Conservation (phyloP, 768 basidiomycete genomes). For the Calocybe gangraenosa region DNA sequence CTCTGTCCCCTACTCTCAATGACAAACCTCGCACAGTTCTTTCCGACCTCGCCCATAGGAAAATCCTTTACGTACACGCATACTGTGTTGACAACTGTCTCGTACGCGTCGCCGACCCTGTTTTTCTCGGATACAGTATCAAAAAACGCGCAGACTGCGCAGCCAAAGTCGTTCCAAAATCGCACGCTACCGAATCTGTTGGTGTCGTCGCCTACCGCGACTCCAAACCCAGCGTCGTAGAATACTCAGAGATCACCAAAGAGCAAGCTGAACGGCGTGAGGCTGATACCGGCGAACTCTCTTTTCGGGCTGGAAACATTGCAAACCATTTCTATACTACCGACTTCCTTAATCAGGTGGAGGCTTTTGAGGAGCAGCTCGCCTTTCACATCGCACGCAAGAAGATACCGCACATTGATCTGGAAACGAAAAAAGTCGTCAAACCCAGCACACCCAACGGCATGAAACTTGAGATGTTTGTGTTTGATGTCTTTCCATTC, state of each 20-base stretch:
- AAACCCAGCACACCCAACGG: slow-evolving; percentile 93
- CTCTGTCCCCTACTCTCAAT: slow-evolving; percentile 50
- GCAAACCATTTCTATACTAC: slow-evolving; percentile 98
- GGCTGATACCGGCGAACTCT: slow-evolving; percentile 65
- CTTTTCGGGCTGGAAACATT: slow-evolving; percentile 95
- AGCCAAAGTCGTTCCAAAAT: slow-evolving; percentile 94
- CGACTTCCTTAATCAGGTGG: slow-evolving; percentile 71
- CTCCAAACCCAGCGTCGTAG: slow-evolving; percentile 87
- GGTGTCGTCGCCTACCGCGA: slow-evolving; percentile 88
- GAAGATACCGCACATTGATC: slow-evolving; percentile 85
- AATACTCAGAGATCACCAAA: slow-evolving; percentile 93
- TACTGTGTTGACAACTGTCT: slow-evolving; percentile 99
- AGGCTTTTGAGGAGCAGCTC: slow-evolving; percentile 81
- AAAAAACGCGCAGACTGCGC: slow-evolving; percentile 85
- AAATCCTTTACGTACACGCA: slow-evolving; percentile 85
- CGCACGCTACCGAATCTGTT: slow-evolving; percentile 82
- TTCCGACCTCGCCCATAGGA: slow-evolving; percentile 71
- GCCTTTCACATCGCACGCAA: slow-evolving; percentile 98
- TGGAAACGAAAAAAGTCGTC: slow-evolving; percentile 59
- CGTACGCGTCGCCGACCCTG: slow-evolving; percentile 93
- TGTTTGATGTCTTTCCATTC: slow-evolving; percentile 98
- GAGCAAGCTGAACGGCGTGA: slow-evolving; percentile 82
- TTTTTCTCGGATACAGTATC: slow-evolving; percentile 95
- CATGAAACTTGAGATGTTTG: slow-evolving; percentile 98
- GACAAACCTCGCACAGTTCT: slow-evolving; percentile 71